Percentiles rank a stretch among this genome's conserved stretches.
Conservation (phyloP, 331 rosid species). For the Saraca asoca region DNA sequence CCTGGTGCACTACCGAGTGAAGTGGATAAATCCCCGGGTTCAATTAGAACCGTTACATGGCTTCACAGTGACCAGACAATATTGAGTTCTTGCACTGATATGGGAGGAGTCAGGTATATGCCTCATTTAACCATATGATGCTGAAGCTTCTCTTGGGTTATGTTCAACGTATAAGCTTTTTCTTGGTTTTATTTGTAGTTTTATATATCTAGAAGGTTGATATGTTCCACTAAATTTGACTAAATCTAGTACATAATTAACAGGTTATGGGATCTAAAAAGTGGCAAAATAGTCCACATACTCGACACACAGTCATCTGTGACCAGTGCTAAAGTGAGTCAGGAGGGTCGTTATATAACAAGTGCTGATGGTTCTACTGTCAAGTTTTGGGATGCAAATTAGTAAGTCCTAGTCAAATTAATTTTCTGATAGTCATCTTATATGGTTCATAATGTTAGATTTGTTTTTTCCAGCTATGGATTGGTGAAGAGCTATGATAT, state of each 20-base stretch:
- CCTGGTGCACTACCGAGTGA: conserved; percentile 95
- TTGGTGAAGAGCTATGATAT: conserved; percentile 90
- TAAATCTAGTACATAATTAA: conserved; percentile 30
- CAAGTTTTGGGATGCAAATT: conserved; percentile 97
- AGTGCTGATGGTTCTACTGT: conserved; percentile 95
- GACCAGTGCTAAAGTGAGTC: conserved; percentile 98
- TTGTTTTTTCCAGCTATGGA: conserved; percentile 67
- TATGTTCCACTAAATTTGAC: conserved; percentile 7
- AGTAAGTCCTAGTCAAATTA: no score
- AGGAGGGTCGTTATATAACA: conserved; percentile 93
- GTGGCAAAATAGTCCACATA: conserved; percentile 84
- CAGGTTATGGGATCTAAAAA: conserved; percentile 97
- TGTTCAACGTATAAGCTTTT: background rate
- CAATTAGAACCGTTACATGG: conserved; percentile 93
- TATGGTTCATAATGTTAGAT: conserved; percentile 7
- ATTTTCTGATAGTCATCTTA: conserved; percentile 1
- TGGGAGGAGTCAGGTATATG: conserved; percentile 89
- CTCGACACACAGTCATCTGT: conserved; percentile 89
- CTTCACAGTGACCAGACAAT: conserved; percentile 97
- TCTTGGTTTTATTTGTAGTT: background rate
- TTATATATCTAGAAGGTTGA: conserved; percentile 2
- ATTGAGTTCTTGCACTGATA: conserved; percentile 92
- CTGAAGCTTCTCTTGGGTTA: conserved; percentile 7
- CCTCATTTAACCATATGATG: conserved; percentile 1
- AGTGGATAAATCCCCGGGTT: conserved; percentile 96